Percentiles rank a stretch among this genome's conserved stretches.
Evolutionary conservation across 345 rosid species (phyloP).

Genomic region (Melaleuca alternifolia): DNA sequence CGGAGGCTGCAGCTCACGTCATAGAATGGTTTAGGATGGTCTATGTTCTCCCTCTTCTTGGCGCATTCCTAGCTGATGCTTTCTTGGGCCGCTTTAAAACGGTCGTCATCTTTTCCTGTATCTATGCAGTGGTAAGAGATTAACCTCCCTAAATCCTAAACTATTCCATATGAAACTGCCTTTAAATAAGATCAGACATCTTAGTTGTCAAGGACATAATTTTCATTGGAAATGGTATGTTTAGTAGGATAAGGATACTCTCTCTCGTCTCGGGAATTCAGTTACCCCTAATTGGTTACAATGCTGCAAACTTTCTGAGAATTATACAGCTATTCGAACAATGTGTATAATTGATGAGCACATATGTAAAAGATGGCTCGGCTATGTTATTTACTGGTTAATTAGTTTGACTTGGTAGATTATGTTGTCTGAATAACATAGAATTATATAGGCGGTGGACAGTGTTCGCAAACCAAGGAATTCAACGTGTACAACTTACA

Average conservation of each 20-base stretch:
- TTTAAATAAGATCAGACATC: not conserved
- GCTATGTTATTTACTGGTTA: not conserved
- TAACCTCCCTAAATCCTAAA: not conserved
- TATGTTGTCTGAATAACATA: too few relatives aligned
- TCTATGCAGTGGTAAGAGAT: constrained; percentile 13
- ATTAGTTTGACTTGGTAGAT: not conserved
- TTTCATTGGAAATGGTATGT: not conserved
- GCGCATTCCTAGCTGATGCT: constrained; percentile 54
- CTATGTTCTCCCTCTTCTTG: constrained; percentile 31
- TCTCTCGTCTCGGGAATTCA: not conserved
- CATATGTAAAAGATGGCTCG: not conserved
- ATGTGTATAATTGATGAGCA: not conserved
- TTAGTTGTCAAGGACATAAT: not conserved
- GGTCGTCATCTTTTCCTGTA: constrained; percentile 30
- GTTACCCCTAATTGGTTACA: not conserved
- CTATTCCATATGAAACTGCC: not conserved
- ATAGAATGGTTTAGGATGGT: constrained; percentile 49
- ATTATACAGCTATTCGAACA: not conserved
- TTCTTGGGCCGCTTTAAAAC: constrained; percentile 47
- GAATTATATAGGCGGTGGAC: too few relatives aligned
- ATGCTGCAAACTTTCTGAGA: not conserved
- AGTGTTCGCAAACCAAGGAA: too few relatives aligned
- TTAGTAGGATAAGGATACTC: not conserved
- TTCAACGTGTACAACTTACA: too few relatives aligned
- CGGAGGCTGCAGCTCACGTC: constrained; percentile 36